Evolutionary conservation across 176 grass and related monocot genomes (phyloP).

Genomic region (bread wheat (Triticum aestivum)): IWGSC_CS_RefSeq_v2.1 NC_057814.1:522251613-522252112

Average conservation of each 20-base stretch:
- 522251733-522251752: constrained; percentile 90
- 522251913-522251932: constrained; percentile 86
- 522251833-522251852: neutral
- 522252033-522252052: neutral
- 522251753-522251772: constrained; percentile 97
- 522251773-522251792: constrained; percentile 95
- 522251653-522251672: neutral
- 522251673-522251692: neutral
- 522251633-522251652: neutral
- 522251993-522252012: constrained; percentile 84
- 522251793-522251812: constrained; percentile 57
- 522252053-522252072: neutral
- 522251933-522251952: constrained; percentile 98
- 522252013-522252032: neutral
- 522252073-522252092: neutral
- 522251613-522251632: neutral
- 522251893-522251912: constrained; percentile 95
- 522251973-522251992: constrained; percentile 82
- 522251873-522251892: constrained; percentile 86
- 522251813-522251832: neutral
- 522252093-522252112: neutral
- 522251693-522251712: constrained; percentile 8
- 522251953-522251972: constrained; percentile 94
- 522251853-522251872: constrained; percentile 26
- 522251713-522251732: constrained; percentile 56